Evolutionary conservation across 1,284 basidiomycete species (phyloP).

Genomic region (Ustilago curta): DNA sequence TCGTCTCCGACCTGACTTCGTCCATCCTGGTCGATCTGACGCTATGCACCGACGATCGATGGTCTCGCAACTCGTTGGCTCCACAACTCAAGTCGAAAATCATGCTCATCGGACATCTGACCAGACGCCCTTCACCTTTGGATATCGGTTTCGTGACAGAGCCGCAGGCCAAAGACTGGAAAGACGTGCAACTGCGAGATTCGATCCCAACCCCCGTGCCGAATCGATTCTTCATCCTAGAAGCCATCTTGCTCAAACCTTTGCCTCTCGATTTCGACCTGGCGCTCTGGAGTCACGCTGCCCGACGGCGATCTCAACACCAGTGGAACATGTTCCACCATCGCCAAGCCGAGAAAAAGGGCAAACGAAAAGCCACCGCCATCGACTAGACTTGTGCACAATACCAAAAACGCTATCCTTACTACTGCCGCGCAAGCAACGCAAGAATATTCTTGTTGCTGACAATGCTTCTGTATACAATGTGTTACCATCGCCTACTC

Average conservation of each 20-base stretch:
- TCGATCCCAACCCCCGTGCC: neutral
- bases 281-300: conserved; percentile 32
- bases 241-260: conserved; percentile 26
- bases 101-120: conserved; percentile 41
- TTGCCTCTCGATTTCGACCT: conserved; percentile 28
- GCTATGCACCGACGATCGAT: conserved; percentile 19
- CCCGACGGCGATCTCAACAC: conserved; percentile 21
- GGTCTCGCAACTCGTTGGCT: neutral
- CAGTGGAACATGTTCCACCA: conserved; percentile 17
- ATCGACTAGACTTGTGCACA: conserved; percentile 1
- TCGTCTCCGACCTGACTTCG: conserved; percentile 15
- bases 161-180: neutral
- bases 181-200: neutral
- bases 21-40: conserved; percentile 35
- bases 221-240: conserved; percentile 32
- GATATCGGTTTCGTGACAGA: conserved; percentile 4
- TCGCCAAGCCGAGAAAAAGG: conserved; percentile 3
- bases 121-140: neutral
- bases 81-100: conserved; percentile 23
- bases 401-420: neutral
- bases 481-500: neutral
- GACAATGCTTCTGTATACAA: no score
- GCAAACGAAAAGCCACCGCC: conserved; percentile 27
- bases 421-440: neutral
- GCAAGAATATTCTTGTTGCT: neutral